Evolutionary conservation across 345 rosid genomes (phyloP).

Genomic region (Salix dunnii): DNA sequence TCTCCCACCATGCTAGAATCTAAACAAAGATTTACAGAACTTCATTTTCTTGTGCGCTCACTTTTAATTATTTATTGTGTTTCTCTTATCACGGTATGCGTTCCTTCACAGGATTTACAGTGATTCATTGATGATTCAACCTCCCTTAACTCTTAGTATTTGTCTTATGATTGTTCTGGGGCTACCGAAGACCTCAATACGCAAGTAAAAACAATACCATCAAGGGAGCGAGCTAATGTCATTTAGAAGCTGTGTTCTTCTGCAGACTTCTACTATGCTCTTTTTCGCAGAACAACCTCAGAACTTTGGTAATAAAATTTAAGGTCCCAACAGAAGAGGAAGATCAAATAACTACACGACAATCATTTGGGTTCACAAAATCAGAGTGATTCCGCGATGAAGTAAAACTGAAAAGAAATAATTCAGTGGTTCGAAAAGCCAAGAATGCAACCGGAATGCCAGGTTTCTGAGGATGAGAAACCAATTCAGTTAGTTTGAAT

Average conservation of each 20-base stretch:
- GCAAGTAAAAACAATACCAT: conserved; percentile 4
- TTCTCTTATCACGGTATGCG: background rate
- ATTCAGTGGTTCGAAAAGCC: background rate
- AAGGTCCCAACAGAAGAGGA: background rate
- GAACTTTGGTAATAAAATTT: background rate
- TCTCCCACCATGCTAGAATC: conserved; percentile 43
- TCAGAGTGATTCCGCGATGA: background rate
- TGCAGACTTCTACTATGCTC: too few relatives aligned
- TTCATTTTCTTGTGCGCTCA: background rate
- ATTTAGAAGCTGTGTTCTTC: background rate
- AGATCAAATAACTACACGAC: background rate
- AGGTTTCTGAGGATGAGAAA: background rate
- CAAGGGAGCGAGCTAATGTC: background rate
- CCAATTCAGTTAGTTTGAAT: conserved; percentile 4
- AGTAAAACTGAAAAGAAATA: background rate
- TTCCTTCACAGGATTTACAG: conserved; percentile 14
- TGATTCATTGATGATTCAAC: conserved; percentile 12
- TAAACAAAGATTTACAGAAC: background rate
- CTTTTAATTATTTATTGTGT: background rate
- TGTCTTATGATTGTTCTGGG: conserved; percentile 28
- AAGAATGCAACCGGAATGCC: background rate
- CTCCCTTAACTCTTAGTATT: background rate
- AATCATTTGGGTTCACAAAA: background rate
- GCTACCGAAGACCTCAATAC: background rate
- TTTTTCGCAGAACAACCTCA: background rate